Base-by-base conservation (phyloP, 495 filamentous ascomycete species). In the Aspergillus baeticus region DNA sequence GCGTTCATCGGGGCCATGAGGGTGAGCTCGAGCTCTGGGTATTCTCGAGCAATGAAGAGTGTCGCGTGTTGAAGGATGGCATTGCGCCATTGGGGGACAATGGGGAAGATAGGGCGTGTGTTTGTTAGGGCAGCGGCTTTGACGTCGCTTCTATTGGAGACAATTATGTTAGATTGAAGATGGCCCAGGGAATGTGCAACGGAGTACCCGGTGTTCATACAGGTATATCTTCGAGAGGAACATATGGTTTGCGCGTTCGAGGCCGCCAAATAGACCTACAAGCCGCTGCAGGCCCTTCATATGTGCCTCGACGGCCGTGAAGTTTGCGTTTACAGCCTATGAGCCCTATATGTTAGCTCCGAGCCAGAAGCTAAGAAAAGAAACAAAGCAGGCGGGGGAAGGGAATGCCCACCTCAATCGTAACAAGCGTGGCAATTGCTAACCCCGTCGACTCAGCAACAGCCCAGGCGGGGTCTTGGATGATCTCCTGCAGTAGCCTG, bases 101-200 rank as follows among this genome's bases (percentile, higher is more conserved):
- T 34, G 6, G 54, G 54, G 41, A 45, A 54, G 44, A 42, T 48
- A 4, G 54, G 54, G 5, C 5, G 54, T 2, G 17, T 23, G 23
- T 57, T 50, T 6, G 15, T 49, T 15, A 57, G 22, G 10, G 44
- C 54, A 34, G 54, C 54, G 15, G 20, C 17, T 22, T 50, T 50
- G 22, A 50, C 46, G 17, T 50, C 54, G 21, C 45, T 41, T 23
- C 54, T 57, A 20, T 26, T 10, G 14, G 20, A 33, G 10, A 23
- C n/a, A n/a, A n/a, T n/a, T n/a, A n/a, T 26, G 23, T 51, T 38
- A 38, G 43, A 15, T 29, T 17, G 5, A 11, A 38, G 13, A 36
- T n/a, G n/a, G n/a, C n/a, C n/a, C n/a, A n/a, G n/a, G n/a, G n/a
- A n/a, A n/a, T n/a, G n/a, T n/a, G n/a, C n/a, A n/a, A n/a, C n/a